Evolutionary conservation across 2,329 filamentous ascomycete species (phyloP).

Genomic region (Trichophyton mentagrophytes): DNA sequence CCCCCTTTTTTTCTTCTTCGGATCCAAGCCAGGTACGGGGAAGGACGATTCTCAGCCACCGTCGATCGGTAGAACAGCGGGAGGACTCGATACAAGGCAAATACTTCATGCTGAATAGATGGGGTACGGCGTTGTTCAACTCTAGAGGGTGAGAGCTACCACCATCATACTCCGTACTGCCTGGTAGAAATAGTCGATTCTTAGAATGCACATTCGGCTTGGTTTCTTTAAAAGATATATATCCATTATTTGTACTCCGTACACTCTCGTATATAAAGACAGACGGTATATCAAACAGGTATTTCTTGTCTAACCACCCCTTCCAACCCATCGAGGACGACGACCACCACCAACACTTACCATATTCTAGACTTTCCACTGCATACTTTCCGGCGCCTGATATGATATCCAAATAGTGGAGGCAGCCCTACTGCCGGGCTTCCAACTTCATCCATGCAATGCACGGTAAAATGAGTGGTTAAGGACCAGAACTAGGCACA

Average conservation of each 20-base stretch:
- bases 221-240: too few species aligned
- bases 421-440: background rate
- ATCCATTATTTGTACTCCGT: background rate
- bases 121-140: background rate
- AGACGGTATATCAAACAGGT: background rate
- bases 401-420: background rate
- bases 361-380: background rate
- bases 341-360: background rate
- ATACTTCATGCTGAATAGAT: background rate
- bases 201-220: too few species aligned
- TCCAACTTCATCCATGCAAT: background rate
- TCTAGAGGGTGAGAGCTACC: too few species aligned
- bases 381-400: background rate
- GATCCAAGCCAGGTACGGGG: background rate
- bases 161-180: too few species aligned
- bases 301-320: background rate
- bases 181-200: too few species aligned
- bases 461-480: background rate
- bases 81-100: background rate
- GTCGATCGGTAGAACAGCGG: background rate
- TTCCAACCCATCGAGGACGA: background rate
- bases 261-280: background rate
- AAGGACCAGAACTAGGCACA: background rate
- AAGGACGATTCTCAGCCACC: background rate
- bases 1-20: background rate